phyloP scores from a whole-genome alignment of 2,329 filamentous ascomycete species.

The Scortechinia acanthostroma region DNA sequence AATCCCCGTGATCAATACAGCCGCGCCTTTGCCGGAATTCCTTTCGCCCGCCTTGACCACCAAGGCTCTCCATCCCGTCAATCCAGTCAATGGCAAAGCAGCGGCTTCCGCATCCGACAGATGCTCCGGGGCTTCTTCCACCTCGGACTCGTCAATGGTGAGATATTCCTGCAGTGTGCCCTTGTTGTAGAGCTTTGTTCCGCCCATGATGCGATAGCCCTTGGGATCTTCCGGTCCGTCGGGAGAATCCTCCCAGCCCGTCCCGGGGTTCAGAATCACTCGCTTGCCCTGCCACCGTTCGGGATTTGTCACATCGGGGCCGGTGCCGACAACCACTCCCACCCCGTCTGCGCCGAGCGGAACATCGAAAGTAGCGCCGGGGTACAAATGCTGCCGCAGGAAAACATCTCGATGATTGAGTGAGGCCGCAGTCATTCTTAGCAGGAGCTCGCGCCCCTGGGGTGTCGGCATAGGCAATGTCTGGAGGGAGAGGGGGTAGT shows the following conservation, averaged over 20 bases:
- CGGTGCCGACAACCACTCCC: slow-evolving; percentile 43
- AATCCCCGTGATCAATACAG: slow-evolving; percentile 58
- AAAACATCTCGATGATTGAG: slow-evolving; percentile 67
- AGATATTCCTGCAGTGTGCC: slow-evolving; percentile 47
- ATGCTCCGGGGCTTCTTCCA: slow-evolving; percentile 53
- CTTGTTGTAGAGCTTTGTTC: slow-evolving; percentile 45
- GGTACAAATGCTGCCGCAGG: slow-evolving; percentile 64
- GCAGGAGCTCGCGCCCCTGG: neutral
- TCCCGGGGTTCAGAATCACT: slow-evolving; percentile 54
- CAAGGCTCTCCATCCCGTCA: slow-evolving; percentile 58
- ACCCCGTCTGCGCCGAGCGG: slow-evolving; percentile 57
- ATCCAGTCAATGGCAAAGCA: slow-evolving; percentile 51
- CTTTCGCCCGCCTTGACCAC: slow-evolving; percentile 46
- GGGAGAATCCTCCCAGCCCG: slow-evolving; percentile 47
- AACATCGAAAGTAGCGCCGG: slow-evolving; percentile 49
- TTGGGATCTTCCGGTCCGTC: slow-evolving; percentile 45
- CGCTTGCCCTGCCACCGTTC: slow-evolving; percentile 32
- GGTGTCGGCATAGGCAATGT: neutral
- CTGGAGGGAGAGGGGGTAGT: slow-evolving; percentile 1
- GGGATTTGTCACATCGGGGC: slow-evolving; percentile 19
- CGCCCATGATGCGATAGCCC: slow-evolving; percentile 45
- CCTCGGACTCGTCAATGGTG: slow-evolving; percentile 40
- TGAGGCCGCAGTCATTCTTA: slow-evolving; percentile 12
- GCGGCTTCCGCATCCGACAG: slow-evolving; percentile 51
- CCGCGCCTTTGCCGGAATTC: slow-evolving; percentile 30